Evolutionary conservation across 2,329 filamentous ascomycete genomes (phyloP).

Genomic region (Calonectria pteridis): DNA sequence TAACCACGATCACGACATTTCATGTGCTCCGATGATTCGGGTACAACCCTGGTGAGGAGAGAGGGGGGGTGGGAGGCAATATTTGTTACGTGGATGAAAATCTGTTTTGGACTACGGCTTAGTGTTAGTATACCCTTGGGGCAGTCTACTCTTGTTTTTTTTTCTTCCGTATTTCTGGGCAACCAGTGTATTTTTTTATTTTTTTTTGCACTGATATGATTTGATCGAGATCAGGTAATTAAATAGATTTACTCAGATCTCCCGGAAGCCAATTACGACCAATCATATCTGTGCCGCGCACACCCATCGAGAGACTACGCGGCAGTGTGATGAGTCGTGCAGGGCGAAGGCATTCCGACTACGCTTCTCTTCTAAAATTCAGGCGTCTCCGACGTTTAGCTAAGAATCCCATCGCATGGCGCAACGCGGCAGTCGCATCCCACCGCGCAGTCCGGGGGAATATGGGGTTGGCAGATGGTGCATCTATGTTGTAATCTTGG

Average conservation of each 20-base stretch:
- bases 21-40: neutral
- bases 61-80: neutral
- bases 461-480: constrained; percentile 33
- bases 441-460: constrained; percentile 30
- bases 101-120: neutral
- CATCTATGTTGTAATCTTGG: constrained; percentile 41
- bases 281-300: neutral
- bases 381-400: neutral
- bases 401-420: constrained; percentile 12
- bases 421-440: constrained; percentile 21
- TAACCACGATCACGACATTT: constrained; percentile 24
- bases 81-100: constrained; percentile 1
- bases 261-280: neutral
- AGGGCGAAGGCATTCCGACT: neutral
- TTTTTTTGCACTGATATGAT: neutral
- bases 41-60: constrained; percentile 3
- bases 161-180: neutral
- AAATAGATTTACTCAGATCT: neutral
- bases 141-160: neutral
- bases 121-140: neutral
- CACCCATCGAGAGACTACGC: constrained; percentile 1
- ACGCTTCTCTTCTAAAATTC: neutral
- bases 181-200: neutral
- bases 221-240: neutral
- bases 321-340: neutral